A percentile compares a stretch with the other conserved stretches of the same genome.
Conservation (phyloP, 495 filamentous ascomycete species). For the Mycothermus thermophilus region DNA sequence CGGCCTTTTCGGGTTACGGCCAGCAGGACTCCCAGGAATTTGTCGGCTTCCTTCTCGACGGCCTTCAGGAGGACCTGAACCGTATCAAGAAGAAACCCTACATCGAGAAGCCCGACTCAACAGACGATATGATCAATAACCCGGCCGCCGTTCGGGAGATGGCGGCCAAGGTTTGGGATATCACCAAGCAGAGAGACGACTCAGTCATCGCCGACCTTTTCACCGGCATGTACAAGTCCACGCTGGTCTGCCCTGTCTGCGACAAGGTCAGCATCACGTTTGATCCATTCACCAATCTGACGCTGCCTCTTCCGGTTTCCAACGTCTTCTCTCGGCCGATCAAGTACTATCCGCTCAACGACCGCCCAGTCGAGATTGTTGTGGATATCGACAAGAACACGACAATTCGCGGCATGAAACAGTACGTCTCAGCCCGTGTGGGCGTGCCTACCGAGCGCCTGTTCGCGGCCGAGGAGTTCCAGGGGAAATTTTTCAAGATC, state of each 20-base stretch:
- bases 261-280: conserved; percentile 97
- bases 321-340: conserved; percentile 60
- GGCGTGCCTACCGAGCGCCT: conserved; percentile 45
- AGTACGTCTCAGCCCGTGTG: conserved; percentile 57
- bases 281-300: conserved; percentile 91
- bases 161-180: conserved; percentile 75
- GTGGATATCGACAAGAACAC: conserved; percentile 82
- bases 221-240: conserved; percentile 95
- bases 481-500: conserved; percentile 65
- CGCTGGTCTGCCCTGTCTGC: conserved; percentile 78
- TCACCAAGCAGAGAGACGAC: conserved; percentile 85
- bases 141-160: conserved; percentile 63
- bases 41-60: conserved; percentile 89
- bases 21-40: conserved; percentile 98
- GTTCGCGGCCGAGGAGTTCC: conserved; percentile 66
- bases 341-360: conserved; percentile 57
- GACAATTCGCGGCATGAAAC: conserved; percentile 58
- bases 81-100: conserved; percentile 92
- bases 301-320: conserved; percentile 76
- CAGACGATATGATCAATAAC: conserved; percentile 87
- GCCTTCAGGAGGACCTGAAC: conserved; percentile 87
- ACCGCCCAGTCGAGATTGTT: conserved; percentile 48
- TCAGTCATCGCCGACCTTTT: conserved; percentile 92
- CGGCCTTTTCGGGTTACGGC: conserved; percentile 82
- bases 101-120: conserved; percentile 94